phyloP scores from a whole-genome alignment of 352 stramenopile species.

The Globisporangium nagaii region DNA sequence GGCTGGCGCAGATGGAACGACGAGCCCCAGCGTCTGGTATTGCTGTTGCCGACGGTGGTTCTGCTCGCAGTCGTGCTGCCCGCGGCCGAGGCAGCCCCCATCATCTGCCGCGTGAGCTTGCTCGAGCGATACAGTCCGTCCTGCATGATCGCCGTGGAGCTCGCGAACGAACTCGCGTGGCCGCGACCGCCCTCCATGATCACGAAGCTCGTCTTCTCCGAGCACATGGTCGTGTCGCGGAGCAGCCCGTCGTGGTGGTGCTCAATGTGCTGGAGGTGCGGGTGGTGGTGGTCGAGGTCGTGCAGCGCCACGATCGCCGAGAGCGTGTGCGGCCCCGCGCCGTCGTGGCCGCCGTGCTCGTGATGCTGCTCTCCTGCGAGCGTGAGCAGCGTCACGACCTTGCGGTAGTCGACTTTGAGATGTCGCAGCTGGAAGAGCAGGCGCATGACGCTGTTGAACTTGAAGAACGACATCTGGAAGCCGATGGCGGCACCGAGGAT shows the following conservation, averaged over 20 bases:
- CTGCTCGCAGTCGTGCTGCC: not conserved
- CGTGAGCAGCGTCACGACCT: constrained; percentile 15
- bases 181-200: constrained; percentile 3
- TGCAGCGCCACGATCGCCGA: not conserved
- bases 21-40: not conserved
- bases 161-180: not conserved
- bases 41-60: not conserved
- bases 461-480: constrained; percentile 43
- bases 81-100: not conserved
- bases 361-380: constrained; percentile 10
- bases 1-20: not conserved
- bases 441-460: constrained; percentile 51
- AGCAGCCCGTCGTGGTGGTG: constrained; percentile 3
- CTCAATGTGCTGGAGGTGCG: not conserved
- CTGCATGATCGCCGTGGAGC: not conserved
- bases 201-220: constrained; percentile 3
- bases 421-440: constrained; percentile 40
- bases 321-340: not conserved
- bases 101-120: constrained; percentile 10
- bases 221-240: not conserved
- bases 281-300: not conserved
- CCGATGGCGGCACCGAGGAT: constrained; percentile 29
- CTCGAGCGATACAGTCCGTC: constrained; percentile 3
- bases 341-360: not conserved
- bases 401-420: constrained; percentile 19